Percentiles rank a stretch among this genome's conserved stretches.
Conservation (phyloP, 345 rosid genomes). For the Camelina hispida region DNA sequence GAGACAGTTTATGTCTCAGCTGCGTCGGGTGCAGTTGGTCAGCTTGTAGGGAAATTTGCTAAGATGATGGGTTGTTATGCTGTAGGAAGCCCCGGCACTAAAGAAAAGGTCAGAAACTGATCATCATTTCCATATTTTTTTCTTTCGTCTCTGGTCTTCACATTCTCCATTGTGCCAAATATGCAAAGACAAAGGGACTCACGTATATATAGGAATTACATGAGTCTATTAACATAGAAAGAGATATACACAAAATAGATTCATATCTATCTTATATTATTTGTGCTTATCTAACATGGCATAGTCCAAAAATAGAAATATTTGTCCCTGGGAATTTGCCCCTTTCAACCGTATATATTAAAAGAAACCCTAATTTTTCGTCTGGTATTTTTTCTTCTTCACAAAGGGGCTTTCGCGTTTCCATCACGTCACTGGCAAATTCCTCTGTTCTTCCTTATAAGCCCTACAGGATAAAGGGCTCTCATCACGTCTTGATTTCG, state of each 20-base stretch:
- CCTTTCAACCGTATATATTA: too few species aligned
- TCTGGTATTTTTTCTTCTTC: not conserved
- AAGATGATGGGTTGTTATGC: slow-evolving; percentile 59
- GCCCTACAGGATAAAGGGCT: not conserved
- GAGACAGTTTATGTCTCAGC: slow-evolving; percentile 56
- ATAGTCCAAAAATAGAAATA: too few species aligned
- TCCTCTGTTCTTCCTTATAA: not conserved
- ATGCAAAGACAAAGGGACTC: too few species aligned
- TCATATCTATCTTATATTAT: too few species aligned
- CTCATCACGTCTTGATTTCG: slow-evolving; percentile 1
- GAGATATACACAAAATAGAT: too few species aligned
- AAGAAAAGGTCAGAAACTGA: slow-evolving; percentile 47
- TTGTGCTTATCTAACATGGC: too few species aligned
- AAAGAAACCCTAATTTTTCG: not conserved
- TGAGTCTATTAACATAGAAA: too few species aligned
- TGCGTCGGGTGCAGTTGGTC: slow-evolving; percentile 65
- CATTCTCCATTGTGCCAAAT: too few species aligned
- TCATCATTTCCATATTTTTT: not conserved
- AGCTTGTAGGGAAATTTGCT: slow-evolving; percentile 61
- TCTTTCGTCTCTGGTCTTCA: too few species aligned
- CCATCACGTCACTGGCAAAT: slow-evolving; percentile 4
- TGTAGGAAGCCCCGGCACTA: slow-evolving; percentile 62
- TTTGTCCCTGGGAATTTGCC: too few species aligned
- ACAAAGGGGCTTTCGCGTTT: not conserved
- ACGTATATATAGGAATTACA: too few species aligned